Evolutionary conservation across 2,329 filamentous ascomycete species (phyloP).

Genomic region (Aspergillus sp.): DNA sequence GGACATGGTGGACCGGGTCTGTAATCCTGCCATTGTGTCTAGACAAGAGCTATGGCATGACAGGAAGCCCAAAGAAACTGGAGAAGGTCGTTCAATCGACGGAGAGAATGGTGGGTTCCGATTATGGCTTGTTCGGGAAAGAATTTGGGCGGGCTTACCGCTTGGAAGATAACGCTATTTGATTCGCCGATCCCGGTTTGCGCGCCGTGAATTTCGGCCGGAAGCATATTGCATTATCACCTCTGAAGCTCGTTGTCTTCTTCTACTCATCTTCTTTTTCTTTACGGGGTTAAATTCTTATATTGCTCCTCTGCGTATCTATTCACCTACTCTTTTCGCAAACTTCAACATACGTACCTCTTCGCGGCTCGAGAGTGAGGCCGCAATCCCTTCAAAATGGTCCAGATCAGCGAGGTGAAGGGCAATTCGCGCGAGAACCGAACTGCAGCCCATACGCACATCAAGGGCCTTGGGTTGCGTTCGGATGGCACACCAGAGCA

Average conservation of each 20-base stretch:
- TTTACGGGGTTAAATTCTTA: slow-evolving; percentile 5
- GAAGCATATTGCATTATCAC: slow-evolving; percentile 11
- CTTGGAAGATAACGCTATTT: slow-evolving; percentile 19
- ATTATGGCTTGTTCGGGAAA: slow-evolving; percentile 5
- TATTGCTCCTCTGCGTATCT: slow-evolving; percentile 5
- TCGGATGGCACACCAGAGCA: slow-evolving; percentile 78
- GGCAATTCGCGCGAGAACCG: slow-evolving; percentile 90
- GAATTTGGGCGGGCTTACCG: slow-evolving; percentile 26
- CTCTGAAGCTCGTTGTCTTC: background rate
- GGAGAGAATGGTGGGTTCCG: background rate
- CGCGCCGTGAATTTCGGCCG: slow-evolving; percentile 28
- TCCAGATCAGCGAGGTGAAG: slow-evolving; percentile 91
- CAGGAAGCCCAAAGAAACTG: slow-evolving; percentile 5
- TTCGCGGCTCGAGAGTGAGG: slow-evolving; percentile 18
- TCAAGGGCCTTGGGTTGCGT: slow-evolving; percentile 86
- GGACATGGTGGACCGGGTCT: slow-evolving; percentile 23
- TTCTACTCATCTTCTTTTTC: background rate
- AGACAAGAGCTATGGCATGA: slow-evolving; percentile 9
- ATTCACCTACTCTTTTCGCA: background rate
- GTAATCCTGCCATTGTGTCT: slow-evolving; percentile 25
- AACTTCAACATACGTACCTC: background rate
- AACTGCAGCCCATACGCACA: slow-evolving; percentile 95
- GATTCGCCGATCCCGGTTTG: slow-evolving; percentile 26
- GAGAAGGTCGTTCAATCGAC: background rate
- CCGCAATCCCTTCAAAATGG: slow-evolving; percentile 49